Evolutionary conservation across 2,329 filamentous ascomycete genomes (phyloP), one percentile per base, ranked within the genome.

Genomic region (Penicillium sp.): DNA sequence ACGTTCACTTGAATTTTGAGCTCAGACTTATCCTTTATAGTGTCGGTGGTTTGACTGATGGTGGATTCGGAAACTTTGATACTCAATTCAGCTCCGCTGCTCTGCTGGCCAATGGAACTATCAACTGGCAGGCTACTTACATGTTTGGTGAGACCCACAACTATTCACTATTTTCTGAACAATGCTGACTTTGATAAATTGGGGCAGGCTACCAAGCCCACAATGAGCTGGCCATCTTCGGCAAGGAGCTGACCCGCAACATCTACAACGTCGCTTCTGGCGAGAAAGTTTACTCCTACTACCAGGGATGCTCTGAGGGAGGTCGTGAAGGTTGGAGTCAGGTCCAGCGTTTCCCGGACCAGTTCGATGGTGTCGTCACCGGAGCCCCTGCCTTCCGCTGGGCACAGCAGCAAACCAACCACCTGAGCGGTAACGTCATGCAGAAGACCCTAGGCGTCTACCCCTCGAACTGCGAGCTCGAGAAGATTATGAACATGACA

Each of bases 261-360:
- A 69, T 79, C 59, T 80, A 74, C 67, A 66, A 63, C 16, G 50
- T 68, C 19, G 29, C 52, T 16, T 44, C 37, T 3, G 45, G 13
- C 2, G 46, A 62, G 4, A 57, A 52, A 16, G 49, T 68, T 6
- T 69, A 69, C 42, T 64, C 79, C 2, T 84, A 83, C 68, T 84
- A 79, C 57, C 75, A 81, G 53, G 80, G 79, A 2, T 83, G 81
- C 63, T 82, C 80, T 4, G 81, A 83, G 54, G 81, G 81, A 22
- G 81, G 79, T 1, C 75, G 80, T 43, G 76, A 82, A 65, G 81
- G 78, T 19, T 77, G 57, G 61, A 64, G 49, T 44, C 80, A 82
- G 63, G 72, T 79, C 1, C 81, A 83, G 62, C 76, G 79, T 14
- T 83, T 74, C 60, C 76, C 75, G 4, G 72, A 76, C 11, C 70